phyloP scores from a whole-genome alignment of 202 grass and related monocot genomes.

The Bolboschoenoplectus hybrid region DNA sequence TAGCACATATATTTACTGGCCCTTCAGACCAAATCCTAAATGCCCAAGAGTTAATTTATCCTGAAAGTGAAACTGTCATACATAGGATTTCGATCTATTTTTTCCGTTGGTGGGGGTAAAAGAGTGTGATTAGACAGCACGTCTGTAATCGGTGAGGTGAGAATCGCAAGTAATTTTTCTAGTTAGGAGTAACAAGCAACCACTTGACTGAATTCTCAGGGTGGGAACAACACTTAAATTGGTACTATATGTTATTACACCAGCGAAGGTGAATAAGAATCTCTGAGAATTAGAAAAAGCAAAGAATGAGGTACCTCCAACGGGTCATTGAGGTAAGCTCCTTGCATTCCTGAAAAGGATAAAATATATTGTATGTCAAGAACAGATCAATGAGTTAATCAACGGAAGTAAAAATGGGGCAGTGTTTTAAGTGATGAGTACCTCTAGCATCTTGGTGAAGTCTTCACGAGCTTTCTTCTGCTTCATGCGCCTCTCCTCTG shows the following conservation, averaged over 20 bases:
- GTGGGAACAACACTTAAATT: background rate
- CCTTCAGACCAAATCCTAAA: slow-evolving; percentile 6
- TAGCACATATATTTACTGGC: slow-evolving; percentile 11
- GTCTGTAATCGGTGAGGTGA: background rate
- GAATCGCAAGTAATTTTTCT: background rate
- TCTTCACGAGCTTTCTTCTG: slow-evolving; percentile 93
- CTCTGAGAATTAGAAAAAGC: slow-evolving; percentile 19
- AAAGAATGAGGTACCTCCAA: slow-evolving; percentile 72
- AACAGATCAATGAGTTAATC: slow-evolving; percentile 15
- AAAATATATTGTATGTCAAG: slow-evolving; percentile 36
- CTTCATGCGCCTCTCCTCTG: slow-evolving; percentile 78
- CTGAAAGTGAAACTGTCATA: slow-evolving; percentile 13
- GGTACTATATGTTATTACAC: background rate
- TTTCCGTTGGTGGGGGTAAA: background rate
- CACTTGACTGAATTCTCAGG: background rate
- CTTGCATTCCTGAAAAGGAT: slow-evolving; percentile 74
- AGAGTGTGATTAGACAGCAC: background rate
- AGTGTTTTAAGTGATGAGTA: slow-evolving; percentile 24
- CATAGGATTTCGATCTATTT: slow-evolving; percentile 4
- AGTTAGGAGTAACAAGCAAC: background rate
- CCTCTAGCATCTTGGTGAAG: slow-evolving; percentile 85
- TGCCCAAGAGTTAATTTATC: background rate
- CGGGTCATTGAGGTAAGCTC: slow-evolving; percentile 73
- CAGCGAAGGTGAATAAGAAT: background rate
- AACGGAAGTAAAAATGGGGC: background rate